Conservation (phyloP, 257 asterid genomes). For the Solanum appendiculatum region DNA sequence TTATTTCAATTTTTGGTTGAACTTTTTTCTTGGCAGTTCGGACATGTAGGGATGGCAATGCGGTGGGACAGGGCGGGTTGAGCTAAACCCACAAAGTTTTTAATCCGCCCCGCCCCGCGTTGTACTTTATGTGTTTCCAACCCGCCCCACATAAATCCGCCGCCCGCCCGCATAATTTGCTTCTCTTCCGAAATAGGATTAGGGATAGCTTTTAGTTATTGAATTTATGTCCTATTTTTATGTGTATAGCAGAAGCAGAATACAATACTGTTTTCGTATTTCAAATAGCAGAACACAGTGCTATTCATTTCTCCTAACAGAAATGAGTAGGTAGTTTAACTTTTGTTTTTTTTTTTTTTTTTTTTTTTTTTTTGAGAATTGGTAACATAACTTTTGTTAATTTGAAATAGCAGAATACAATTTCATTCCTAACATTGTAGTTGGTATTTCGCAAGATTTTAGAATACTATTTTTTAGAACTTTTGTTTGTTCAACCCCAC, state of each 20-base stretch:
- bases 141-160: no score
- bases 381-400: no score
- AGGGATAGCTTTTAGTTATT: not conserved
- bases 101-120: no score
- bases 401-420: not conserved
- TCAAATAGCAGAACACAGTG: not conserved
- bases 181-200: not conserved
- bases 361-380: no score
- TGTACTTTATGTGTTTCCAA: no score
- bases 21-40: not conserved
- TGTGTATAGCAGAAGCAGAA: not conserved
- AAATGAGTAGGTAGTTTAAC: not conserved
- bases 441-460: not conserved
- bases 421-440: not conserved
- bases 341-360: no score
- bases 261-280: no score
- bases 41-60: not conserved
- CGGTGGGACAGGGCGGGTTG: no score
- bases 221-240: not conserved
- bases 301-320: not conserved
- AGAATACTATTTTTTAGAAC: not conserved
- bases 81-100: no score
- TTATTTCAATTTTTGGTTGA: not conserved
- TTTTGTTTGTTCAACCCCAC: not conserved
- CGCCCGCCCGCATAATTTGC: not conserved